phyloP scores from a whole-genome alignment of 306 rosid genomes.

The Vigna angularis region DNA sequence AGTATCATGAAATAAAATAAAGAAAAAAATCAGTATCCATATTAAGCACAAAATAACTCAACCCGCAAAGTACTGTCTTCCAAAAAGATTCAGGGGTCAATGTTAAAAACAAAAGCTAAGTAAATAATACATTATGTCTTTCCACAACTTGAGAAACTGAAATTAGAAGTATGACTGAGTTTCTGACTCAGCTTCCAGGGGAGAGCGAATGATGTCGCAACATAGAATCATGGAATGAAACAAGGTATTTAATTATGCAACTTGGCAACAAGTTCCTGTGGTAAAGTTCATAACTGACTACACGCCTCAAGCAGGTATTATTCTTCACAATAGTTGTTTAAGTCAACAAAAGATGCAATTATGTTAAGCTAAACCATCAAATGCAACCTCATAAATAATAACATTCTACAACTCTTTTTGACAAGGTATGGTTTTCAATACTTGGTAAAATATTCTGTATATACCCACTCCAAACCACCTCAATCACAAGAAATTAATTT shows the following conservation, averaged over 20 bases:
- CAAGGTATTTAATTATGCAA: background rate
- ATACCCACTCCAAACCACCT: background rate
- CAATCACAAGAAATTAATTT: background rate
- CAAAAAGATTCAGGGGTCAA: conserved; percentile 7
- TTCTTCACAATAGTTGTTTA: conserved; percentile 12
- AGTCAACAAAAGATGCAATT: background rate
- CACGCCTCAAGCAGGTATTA: conserved; percentile 2
- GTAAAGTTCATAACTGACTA: background rate
- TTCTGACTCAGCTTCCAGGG: conserved; percentile 15
- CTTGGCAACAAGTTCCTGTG: conserved; percentile 1
- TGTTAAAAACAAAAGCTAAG: background rate
- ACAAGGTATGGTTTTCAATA: conserved; percentile 2
- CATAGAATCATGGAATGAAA: conserved; percentile 16
- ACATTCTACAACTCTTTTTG: background rate
- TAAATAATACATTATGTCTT: background rate
- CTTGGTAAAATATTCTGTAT: conserved; percentile 7
- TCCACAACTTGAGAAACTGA: background rate
- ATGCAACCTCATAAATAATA: background rate
- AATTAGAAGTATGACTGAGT: background rate
- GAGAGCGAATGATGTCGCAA: background rate
- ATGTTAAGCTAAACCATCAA: background rate
- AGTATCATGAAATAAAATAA: conserved; percentile 15
- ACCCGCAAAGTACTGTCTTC: background rate
- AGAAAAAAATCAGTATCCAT: background rate
- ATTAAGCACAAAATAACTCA: conserved; percentile 28